phyloP scores from a whole-genome alignment of 768 basidiomycete species.

The Leccinum boreale region DNA sequence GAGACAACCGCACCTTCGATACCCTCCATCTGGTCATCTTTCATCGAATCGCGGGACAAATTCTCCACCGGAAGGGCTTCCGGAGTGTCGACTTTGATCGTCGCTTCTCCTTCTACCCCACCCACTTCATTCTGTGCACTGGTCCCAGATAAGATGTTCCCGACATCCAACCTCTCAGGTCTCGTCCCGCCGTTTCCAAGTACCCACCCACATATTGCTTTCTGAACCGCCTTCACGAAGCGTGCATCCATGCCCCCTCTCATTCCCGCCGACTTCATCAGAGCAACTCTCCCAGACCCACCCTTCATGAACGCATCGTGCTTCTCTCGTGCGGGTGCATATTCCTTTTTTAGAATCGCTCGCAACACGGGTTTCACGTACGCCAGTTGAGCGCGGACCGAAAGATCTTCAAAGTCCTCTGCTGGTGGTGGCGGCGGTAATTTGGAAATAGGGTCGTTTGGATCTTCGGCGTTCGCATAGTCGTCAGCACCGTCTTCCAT shows the following conservation, averaged over 20 bases:
- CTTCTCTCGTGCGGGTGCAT: constrained; percentile 46
- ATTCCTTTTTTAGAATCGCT: constrained; percentile 55
- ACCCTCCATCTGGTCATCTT: constrained; percentile 19
- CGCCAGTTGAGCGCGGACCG: constrained; percentile 56
- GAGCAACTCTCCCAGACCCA: constrained; percentile 41
- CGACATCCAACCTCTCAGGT: constrained; percentile 9
- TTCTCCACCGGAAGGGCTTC: neutral
- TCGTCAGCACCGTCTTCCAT: constrained; percentile 27
- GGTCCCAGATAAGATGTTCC: neutral
- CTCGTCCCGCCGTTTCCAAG: constrained; percentile 16
- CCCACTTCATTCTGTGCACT: neutral
- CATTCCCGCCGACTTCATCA: constrained; percentile 31
- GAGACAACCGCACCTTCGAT: constrained; percentile 4
- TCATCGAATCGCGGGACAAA: neutral
- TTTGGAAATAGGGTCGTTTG: constrained; percentile 13
- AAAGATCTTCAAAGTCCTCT: constrained; percentile 44
- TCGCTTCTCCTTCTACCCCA: neutral
- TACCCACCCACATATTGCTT: constrained; percentile 27
- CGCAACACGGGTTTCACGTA: constrained; percentile 63
- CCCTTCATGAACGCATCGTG: constrained; percentile 60
- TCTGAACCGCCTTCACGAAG: constrained; percentile 39
- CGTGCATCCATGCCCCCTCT: constrained; percentile 37
- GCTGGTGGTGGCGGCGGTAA: constrained; percentile 41
- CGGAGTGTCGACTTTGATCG: neutral
- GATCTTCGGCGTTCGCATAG: constrained; percentile 28